Conservation (phyloP, 306 rosid genomes). For the Vigna trinervia region DNA sequence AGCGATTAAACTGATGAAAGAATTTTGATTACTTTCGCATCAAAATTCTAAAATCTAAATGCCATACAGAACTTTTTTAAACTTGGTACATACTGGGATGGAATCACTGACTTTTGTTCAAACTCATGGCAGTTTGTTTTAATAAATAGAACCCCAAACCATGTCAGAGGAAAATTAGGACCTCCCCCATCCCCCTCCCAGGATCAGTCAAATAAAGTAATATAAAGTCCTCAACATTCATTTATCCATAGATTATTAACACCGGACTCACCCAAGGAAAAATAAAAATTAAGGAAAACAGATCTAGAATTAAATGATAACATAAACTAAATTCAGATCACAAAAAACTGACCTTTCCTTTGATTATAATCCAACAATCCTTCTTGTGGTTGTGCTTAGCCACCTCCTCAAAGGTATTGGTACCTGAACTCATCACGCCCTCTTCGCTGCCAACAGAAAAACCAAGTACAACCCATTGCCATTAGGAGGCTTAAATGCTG, state of each 20-base stretch:
- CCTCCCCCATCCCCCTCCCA: not conserved
- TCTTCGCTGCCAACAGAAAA: slow-evolving; percentile 46
- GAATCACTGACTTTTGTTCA: not conserved
- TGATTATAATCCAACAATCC: slow-evolving; percentile 85
- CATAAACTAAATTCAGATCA: not conserved
- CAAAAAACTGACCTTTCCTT: slow-evolving; percentile 73
- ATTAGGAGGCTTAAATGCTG: not conserved
- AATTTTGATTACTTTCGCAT: not conserved
- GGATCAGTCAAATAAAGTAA: slow-evolving; percentile 46
- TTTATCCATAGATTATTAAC: not conserved
- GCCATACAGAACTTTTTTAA: not conserved
- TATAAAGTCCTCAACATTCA: not conserved
- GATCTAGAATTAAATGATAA: slow-evolving; percentile 17
- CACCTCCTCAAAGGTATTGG: slow-evolving; percentile 75
- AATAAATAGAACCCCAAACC: not conserved
- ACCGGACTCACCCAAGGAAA: slow-evolving; percentile 35
- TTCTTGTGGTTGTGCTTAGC: slow-evolving; percentile 73
- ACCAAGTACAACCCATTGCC: slow-evolving; percentile 34
- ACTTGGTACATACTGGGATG: too few species aligned
- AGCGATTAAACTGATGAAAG: not conserved
- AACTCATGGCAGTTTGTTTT: too few species aligned
- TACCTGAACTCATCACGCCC: slow-evolving; percentile 61
- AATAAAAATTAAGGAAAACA: slow-evolving; percentile 30
- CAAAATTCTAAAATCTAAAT: not conserved
- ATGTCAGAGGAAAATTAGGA: not conserved